phyloP scores from a whole-genome alignment of 2,329 filamentous ascomycete species.

The Fusarium albosuccineum region DNA sequence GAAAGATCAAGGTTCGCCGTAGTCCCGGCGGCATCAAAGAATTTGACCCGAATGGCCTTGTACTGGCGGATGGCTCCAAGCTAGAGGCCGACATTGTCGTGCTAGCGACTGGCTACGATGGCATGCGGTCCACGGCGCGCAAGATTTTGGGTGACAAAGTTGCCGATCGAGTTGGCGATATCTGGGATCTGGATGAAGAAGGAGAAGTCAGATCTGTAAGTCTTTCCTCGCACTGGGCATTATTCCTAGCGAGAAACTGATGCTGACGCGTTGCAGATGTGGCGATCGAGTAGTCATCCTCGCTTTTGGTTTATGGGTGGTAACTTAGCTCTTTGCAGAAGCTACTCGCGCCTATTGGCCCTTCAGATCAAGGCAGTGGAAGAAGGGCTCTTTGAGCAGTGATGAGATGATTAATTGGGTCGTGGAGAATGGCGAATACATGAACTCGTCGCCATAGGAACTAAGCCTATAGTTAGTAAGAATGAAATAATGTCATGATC shows the following conservation, averaged over 20 bases:
- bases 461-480: too few species aligned
- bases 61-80: conserved; percentile 51
- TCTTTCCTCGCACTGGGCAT: neutral
- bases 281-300: conserved; percentile 27
- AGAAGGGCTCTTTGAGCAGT: conserved; percentile 6
- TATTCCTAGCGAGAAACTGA: fast-evolving
- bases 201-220: conserved; percentile 27
- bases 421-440: neutral
- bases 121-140: conserved; percentile 52
- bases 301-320: conserved; percentile 31
- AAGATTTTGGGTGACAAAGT: conserved; percentile 54
- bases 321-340: conserved; percentile 20
- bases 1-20: conserved; percentile 54
- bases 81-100: conserved; percentile 58
- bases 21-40: conserved; percentile 48
- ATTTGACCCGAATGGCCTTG: conserved; percentile 45
- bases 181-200: conserved; percentile 26
- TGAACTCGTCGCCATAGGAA: too few species aligned
- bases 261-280: conserved; percentile 12
- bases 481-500: too few species aligned
- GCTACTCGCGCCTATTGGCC: conserved; percentile 21
- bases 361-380: conserved; percentile 31
- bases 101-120: conserved; percentile 58
- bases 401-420: neutral
- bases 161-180: conserved; percentile 37